These are phyloP conservation scores for Colletotrichum falcatum DNA, from an alignment of 2,329 filamentous ascomycete genomes.

Conservation along the genomic window DNA sequence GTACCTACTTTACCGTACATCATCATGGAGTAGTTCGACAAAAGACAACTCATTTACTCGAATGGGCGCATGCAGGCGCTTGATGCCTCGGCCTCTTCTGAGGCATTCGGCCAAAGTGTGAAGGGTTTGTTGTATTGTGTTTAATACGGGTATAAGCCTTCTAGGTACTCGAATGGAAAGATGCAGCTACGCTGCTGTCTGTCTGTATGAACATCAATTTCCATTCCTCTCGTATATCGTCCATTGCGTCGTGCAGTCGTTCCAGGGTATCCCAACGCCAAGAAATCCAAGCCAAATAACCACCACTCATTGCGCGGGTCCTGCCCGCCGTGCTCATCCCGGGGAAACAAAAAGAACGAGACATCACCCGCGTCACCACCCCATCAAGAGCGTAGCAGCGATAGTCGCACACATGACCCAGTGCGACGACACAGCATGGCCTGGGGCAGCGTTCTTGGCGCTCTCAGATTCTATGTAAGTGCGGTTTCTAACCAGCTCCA, in stretches of 20 bases:
- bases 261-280: slow-evolving; percentile 40
- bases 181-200: background rate
- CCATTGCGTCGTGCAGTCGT: slow-evolving; percentile 31
- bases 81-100: too few relatives aligned
- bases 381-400: slow-evolving; percentile 6
- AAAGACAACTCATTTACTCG: too few relatives aligned
- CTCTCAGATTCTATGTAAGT: slow-evolving; percentile 42
- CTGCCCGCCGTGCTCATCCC: slow-evolving; percentile 31
- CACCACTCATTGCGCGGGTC: slow-evolving; percentile 31
- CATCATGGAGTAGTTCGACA: background rate
- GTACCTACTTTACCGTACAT: background rate
- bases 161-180: slow-evolving; percentile 29
- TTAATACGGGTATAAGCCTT: slow-evolving; percentile 24
- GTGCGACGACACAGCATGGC: slow-evolving; percentile 2
- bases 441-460: slow-evolving; percentile 36
- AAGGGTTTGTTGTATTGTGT: background rate
- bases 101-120: too few relatives aligned
- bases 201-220: background rate
- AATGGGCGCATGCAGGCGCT: too few relatives aligned
- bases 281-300: slow-evolving; percentile 31
- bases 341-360: slow-evolving; percentile 3
- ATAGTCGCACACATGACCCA: slow-evolving; percentile 22
- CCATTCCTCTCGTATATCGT: slow-evolving; percentile 43
- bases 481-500: slow-evolving; percentile 40
- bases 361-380: background rate